These are phyloP conservation scores for Aspergillus unguis DNA, from an alignment of 2,329 filamentous ascomycete genomes.

Conservation along the genomic window DNA sequence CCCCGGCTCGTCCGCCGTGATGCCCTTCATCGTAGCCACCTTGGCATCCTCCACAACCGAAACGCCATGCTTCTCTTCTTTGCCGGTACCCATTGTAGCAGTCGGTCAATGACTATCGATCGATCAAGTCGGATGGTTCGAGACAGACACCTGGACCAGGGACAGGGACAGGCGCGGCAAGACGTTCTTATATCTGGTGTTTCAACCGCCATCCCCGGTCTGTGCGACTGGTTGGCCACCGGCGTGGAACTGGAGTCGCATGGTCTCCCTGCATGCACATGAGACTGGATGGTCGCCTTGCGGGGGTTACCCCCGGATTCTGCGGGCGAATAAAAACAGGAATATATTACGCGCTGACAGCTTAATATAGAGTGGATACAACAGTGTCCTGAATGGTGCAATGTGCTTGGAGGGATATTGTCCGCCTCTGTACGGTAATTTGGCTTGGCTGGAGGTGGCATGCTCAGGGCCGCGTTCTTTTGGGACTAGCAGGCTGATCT, in stretches of 20 bases:
- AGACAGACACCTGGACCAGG: not conserved
- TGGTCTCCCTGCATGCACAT: not conserved
- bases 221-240: not conserved
- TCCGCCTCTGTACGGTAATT: not conserved
- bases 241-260: not conserved
- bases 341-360: not conserved
- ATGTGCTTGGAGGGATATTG: constrained; percentile 8
- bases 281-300: not conserved
- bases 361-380: not conserved
- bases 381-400: not conserved
- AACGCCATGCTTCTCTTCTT: constrained; percentile 8
- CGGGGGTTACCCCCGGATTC: constrained; percentile 1
- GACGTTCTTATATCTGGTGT: constrained; percentile 10
- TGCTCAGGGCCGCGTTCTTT: not conserved
- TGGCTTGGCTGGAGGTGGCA: not conserved
- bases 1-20: constrained; percentile 4
- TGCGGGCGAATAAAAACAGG: not conserved
- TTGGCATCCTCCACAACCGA: not conserved
- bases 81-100: not conserved
- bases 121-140: not conserved
- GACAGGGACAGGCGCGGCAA: not conserved
- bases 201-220: constrained; percentile 2
- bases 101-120: not conserved
- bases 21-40: not conserved
- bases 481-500: not conserved